Base-by-base conservation (phyloP, 768 basidiomycete genomes). In the Artomyces pyxidatus region DNA sequence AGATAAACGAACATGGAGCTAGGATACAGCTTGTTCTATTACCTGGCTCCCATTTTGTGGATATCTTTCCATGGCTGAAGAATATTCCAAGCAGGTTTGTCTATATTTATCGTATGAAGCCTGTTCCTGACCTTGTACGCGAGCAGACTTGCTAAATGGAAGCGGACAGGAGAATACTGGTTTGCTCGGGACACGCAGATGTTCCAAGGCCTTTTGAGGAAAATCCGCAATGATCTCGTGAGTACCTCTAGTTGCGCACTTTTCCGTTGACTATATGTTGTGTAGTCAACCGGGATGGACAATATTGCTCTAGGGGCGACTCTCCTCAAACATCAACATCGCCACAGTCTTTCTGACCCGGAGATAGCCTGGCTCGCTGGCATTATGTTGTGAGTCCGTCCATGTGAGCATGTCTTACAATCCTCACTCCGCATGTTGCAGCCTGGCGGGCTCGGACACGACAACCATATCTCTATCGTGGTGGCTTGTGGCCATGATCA, bases 111-210 rank as follows among this genome's bases (percentile, higher is more conserved):
- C n/a, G n/a, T 19, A 25, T 6, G 14, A n/a, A n/a, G n/a, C n/a
- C n/a, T n/a, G n/a, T n/a, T 26, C 12, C 8, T 25, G 5, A 9
- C 6, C 1, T 11, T 2, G 3, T 12, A 1, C 0, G n/a, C 3
- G 12, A 3, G 22, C 16, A 53, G 52, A 4, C 35, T 59, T 8
- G 56, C 60, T 4, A 53, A 54, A 28, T 61, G 60, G 60, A 61
- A 61, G 30, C 57, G 59, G 17, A 54, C 58, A 17, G 50, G 37
- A 12, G 42, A 42, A 12, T 29, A 28, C 23, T 35, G 39, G 37
- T 47, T 55, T 16, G 22, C 19, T 2, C n/a, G 28, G 14, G 21
- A 46, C 7, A 42, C n/a, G n/a, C n/a, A n/a, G n/a, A n/a, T n/a
- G 45, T 51, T 61, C 19, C 45, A 54, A 23, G 25, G 28, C 6